Conservation (phyloP, 805 yeast species). For the Vanderwaltozyma verrucispora region DNA sequence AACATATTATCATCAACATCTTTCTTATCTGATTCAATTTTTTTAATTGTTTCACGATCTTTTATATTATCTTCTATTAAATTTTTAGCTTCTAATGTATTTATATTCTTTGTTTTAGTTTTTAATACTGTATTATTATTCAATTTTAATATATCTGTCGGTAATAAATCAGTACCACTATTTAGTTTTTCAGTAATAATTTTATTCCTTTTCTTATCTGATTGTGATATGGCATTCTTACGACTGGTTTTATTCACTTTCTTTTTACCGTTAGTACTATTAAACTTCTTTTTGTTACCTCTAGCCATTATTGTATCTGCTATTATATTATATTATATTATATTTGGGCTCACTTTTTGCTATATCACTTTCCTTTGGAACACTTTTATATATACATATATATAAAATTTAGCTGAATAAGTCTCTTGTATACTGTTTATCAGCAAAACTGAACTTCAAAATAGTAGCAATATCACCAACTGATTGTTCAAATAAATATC, state of each 20-base stretch:
- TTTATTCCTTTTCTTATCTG: constrained; percentile 21
- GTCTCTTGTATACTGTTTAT: too few species aligned
- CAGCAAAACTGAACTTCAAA: too few species aligned
- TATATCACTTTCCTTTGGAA: neutral
- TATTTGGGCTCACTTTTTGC: neutral
- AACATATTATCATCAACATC: constrained; percentile 22
- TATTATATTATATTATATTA: too few species aligned
- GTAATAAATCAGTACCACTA: constrained; percentile 9
- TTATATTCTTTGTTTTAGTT: neutral
- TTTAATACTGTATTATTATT: neutral
- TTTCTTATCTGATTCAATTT: constrained; percentile 13
- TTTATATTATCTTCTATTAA: constrained; percentile 20
- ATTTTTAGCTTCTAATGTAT: constrained; percentile 10
- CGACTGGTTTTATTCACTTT: constrained; percentile 1
- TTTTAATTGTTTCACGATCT: constrained; percentile 18
- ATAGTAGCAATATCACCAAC: too few species aligned
- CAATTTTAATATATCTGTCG: constrained; percentile 2
- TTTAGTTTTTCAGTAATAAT: constrained; percentile 17
- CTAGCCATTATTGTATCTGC: neutral
- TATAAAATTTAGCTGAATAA: too few species aligned
- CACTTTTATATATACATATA: too few species aligned
- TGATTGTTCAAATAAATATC: too few species aligned
- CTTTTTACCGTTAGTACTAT: neutral
- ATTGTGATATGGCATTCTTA: constrained; percentile 9
- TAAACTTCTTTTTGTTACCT: neutral